Evolutionary conservation across 352 stramenopile species (phyloP), one percentile per base, ranked within the genome.

Genomic region (Globisporangium spiculum): DNA sequence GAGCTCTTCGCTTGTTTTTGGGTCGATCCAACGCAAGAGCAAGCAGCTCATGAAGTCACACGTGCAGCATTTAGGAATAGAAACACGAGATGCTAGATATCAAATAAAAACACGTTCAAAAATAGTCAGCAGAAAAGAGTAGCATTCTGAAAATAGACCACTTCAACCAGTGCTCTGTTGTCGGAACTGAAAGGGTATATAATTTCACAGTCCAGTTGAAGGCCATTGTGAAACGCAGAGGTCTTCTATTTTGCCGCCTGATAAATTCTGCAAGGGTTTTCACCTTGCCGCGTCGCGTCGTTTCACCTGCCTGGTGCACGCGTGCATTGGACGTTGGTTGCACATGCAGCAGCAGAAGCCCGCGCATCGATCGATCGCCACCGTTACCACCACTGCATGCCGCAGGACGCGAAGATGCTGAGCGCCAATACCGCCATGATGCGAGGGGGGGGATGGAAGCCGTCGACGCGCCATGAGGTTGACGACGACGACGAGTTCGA

Each of bases 401-500:
- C 30, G 20, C 55, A 16, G 18, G 30, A 5, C 9, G 38, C 3
- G 55, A 30, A 46, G 3, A 61, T 61, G 55, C 55, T 61, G 20
- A 61, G 55, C 30, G 55, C 55, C 55, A 61, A 61, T 30, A 61
- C 55, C 20, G 55, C 55, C 2, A 61, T 61, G 55, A 7, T 46
- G 55, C 55, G n/a, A 41, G 55, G 27, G 38, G 30, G 27, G 12
- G 27, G 30, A 30, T 14, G 18, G 55, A 24, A 30, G 55, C 30
- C 30, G 27, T 22, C 10, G 8, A 46, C 55, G 20, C 3, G 55
- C 55, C 18, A 34, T 27, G 27, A 34, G 16, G 24, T 62, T 18
- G 30, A 75, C 26, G 69, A 74, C 53, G 70, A 60, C 50, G 52
- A 60, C 61, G 57, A 34, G 59, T 61, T 67, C 22, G 27, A 48